Percentiles rank a stretch among this genome's conserved stretches.
Evolutionary conservation across 2,329 filamentous ascomycete genomes (phyloP).

Genomic region (Botrytis fabae): DNA sequence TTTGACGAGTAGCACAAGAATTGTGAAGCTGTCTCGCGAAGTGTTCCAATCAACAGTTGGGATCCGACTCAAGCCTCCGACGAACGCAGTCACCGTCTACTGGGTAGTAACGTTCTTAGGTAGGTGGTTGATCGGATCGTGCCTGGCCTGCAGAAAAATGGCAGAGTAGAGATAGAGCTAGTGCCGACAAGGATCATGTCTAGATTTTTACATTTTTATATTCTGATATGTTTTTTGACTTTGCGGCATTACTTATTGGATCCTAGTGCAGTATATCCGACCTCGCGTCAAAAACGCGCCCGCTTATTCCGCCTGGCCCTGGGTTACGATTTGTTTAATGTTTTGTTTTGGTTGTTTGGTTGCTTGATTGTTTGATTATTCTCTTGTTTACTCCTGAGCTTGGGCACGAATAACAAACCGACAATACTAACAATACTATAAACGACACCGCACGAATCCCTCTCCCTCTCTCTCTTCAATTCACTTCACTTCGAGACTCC

Average conservation of each 20-base stretch:
- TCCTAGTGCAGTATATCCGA: neutral
- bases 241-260: conserved; percentile 13
- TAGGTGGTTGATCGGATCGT: neutral
- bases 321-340: conserved; percentile 20
- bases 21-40: neutral
- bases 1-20: neutral
- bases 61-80: neutral
- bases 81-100: neutral
- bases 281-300: conserved; percentile 17
- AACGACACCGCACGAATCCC: neutral
- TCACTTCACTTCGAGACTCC: neutral
- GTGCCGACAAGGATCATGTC: neutral
- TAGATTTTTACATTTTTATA: neutral
- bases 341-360: conserved; percentile 19
- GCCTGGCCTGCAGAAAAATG: neutral
- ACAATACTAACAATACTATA: neutral
- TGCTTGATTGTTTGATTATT: conserved; percentile 22
- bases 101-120: neutral
- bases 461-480: neutral
- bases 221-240: neutral
- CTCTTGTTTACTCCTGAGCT: conserved; percentile 21
- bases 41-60: neutral
- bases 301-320: conserved; percentile 8
- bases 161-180: neutral
- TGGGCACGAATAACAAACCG: conserved; percentile 15